Evolutionary conservation across 2,329 filamentous ascomycete genomes (phyloP).

Genomic region (Thelonectria discophora): DNA sequence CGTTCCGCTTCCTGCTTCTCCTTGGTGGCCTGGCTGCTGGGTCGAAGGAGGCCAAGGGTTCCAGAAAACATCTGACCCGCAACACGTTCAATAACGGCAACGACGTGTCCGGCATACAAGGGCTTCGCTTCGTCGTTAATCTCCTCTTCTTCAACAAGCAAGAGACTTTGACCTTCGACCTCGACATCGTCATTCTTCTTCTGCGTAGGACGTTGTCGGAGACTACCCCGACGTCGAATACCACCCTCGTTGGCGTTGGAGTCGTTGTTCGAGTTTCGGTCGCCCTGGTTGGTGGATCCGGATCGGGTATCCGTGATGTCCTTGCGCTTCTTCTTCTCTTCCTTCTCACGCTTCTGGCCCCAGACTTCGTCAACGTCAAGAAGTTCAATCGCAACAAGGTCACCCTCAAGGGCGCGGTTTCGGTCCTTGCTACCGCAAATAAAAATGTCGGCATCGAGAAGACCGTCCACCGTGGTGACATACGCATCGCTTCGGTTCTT

Average conservation of each 20-base stretch:
- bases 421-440: slow-evolving; percentile 99
- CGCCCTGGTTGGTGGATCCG: slow-evolving; percentile 77
- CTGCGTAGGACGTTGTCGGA: slow-evolving; percentile 95
- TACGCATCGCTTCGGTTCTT: slow-evolving; percentile 99
- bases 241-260: slow-evolving; percentile 77
- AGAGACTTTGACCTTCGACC: slow-evolving; percentile 95
- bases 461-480: slow-evolving; percentile 87
- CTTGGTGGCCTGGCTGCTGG: slow-evolving; percentile 98
- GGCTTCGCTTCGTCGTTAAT: slow-evolving; percentile 99
- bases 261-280: slow-evolving; percentile 71
- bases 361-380: slow-evolving; percentile 98
- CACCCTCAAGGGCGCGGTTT: slow-evolving; percentile 94
- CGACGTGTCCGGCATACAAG: slow-evolving; percentile 94
- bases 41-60: slow-evolving; percentile 90
- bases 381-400: slow-evolving; percentile 93
- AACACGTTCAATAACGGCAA: slow-evolving; percentile 96
- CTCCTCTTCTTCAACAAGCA: slow-evolving; percentile 97
- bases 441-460: slow-evolving; percentile 96
- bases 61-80: slow-evolving; percentile 99
- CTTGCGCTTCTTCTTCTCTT: slow-evolving; percentile 99
- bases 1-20: slow-evolving; percentile 99
- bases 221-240: slow-evolving; percentile 89
- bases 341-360: slow-evolving; percentile 98
- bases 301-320: slow-evolving; percentile 93
- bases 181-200: slow-evolving; percentile 99